A percentile compares a stretch with the other conserved stretches of the same genome.
Conservation (phyloP, 768 basidiomycete species). For the Dacryopinax primogenitus region DNA sequence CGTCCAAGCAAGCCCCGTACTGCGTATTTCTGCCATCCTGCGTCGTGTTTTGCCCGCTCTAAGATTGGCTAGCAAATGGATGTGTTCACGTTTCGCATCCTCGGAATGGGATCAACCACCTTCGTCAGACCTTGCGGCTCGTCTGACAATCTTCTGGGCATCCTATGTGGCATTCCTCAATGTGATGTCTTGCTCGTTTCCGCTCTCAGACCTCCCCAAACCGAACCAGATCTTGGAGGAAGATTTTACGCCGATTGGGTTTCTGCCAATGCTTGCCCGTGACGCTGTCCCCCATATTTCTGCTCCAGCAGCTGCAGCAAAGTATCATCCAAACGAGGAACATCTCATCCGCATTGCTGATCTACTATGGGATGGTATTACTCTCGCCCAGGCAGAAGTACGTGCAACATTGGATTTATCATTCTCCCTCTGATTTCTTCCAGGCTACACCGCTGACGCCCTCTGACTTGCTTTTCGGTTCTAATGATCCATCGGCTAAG, state of each 20-base stretch:
- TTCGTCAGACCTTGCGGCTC: slow-evolving; percentile 30
- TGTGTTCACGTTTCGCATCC: slow-evolving; percentile 61
- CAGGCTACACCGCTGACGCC: slow-evolving; percentile 13
- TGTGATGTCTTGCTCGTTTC: slow-evolving; percentile 54
- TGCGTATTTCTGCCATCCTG: slow-evolving; percentile 73
- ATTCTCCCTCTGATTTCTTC: neutral
- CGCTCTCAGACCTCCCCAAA: slow-evolving; percentile 43
- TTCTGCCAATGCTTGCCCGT: slow-evolving; percentile 50
- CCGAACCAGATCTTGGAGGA: slow-evolving; percentile 65
- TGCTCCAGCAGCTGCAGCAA: slow-evolving; percentile 17
- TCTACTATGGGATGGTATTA: slow-evolving; percentile 56
- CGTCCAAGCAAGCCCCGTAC: slow-evolving; percentile 44
- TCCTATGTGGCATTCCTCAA: slow-evolving; percentile 54
- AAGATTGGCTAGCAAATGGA: slow-evolving; percentile 81
- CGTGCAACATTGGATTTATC: slow-evolving; percentile 12
- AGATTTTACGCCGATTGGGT: slow-evolving; percentile 79
- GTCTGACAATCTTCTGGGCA: slow-evolving; percentile 51
- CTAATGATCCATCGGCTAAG: slow-evolving; percentile 10
- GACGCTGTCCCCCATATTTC: slow-evolving; percentile 18
- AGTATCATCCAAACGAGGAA: slow-evolving; percentile 83
- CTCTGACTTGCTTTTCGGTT: slow-evolving; percentile 15
- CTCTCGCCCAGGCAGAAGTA: slow-evolving; percentile 49
- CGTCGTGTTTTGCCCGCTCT: slow-evolving; percentile 76
- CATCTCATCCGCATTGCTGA: slow-evolving; percentile 89
- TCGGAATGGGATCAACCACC: slow-evolving; percentile 38